Evolutionary conservation across 768 basidiomycete genomes (phyloP).

Genomic region (Cyathus striatus): DNA sequence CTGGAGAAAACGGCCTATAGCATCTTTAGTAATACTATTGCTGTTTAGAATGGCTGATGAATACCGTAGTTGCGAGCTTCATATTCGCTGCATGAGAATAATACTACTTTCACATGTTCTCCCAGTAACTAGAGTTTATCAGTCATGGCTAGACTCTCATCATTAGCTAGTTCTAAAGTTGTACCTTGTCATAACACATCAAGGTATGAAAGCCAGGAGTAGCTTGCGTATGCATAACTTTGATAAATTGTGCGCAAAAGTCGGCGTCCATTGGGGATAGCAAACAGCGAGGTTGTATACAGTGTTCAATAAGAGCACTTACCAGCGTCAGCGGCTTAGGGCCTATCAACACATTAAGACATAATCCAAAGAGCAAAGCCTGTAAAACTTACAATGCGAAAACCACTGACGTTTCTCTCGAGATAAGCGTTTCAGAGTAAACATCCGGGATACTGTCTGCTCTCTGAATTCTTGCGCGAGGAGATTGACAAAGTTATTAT

Average conservation of each 20-base stretch:
- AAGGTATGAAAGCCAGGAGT: constrained; percentile 87
- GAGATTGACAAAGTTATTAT: constrained; percentile 51
- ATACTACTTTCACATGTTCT: constrained; percentile 75
- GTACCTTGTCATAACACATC: constrained; percentile 77
- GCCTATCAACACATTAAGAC: constrained; percentile 19
- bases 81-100: constrained; percentile 94
- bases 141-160: no score
- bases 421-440: constrained; percentile 70
- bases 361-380: not conserved
- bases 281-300: constrained; percentile 86
- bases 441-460: constrained; percentile 65
- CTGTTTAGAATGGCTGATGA: no score
- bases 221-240: constrained; percentile 81
- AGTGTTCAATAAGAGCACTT: constrained; percentile 76
- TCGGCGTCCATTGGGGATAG: constrained; percentile 98
- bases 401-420: constrained; percentile 86
- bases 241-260: constrained; percentile 88
- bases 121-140: constrained; percentile 63
- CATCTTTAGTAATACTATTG: constrained; percentile 2
- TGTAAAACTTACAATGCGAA: constrained; percentile 41
- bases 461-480: constrained; percentile 71
- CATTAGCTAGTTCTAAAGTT: no score
- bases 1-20: constrained; percentile 77
- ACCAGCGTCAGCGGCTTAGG: constrained; percentile 47
- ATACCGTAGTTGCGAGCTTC: constrained; percentile 93